Evolutionary conservation across 2,329 filamentous ascomycete genomes (phyloP), one percentile per base, ranked within the genome.

Genomic region (Fusarium dimerum): DNA sequence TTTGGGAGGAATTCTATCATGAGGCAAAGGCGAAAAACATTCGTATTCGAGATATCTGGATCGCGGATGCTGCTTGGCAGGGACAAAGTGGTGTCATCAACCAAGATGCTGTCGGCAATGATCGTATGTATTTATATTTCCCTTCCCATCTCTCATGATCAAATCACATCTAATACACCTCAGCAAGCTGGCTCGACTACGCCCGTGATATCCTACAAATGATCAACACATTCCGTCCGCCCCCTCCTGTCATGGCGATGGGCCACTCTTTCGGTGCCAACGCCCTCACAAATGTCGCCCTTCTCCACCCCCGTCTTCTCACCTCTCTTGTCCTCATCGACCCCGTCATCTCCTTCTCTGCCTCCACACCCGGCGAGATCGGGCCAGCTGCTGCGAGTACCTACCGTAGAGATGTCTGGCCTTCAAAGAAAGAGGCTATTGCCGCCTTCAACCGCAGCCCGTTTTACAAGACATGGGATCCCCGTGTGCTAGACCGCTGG

Each of bases 221-320:
- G 73, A 81, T 94, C 74, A 97, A 96, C 72, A 79, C 84, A 48
- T 93, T 96, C 73, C 88, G 90, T 40, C 75, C 79, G 81, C 88
- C 89, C 12, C 87, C 88, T 1, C 93, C 93, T 2, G 77, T 97
- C 17, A 73, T 97, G 57, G 92, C 90, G 51, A 72, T 97, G 29
- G 93, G 91, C 15, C 93, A 97, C 73, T 96, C 90, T 62, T 92
- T 96, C 78, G 93, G 93, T 61, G 92, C 82, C 59, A 84, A 83
- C 66, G 83, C 89, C 52, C 79, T 97, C 48, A 78, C 82, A 48
- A 85, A 90, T 61, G 77, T 93, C 15, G 77, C 89, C 5, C 76
- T 93, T 11, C 80, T 91, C 60, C 88, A 96, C 71, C 92, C 93
- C 2, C 87, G 92, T 8, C 83, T 97, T 17, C 79, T 97, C 58